Conservation (phyloP, 2,329 filamentous ascomycete species). For the Pseudocercospora fijiensis region DNA sequence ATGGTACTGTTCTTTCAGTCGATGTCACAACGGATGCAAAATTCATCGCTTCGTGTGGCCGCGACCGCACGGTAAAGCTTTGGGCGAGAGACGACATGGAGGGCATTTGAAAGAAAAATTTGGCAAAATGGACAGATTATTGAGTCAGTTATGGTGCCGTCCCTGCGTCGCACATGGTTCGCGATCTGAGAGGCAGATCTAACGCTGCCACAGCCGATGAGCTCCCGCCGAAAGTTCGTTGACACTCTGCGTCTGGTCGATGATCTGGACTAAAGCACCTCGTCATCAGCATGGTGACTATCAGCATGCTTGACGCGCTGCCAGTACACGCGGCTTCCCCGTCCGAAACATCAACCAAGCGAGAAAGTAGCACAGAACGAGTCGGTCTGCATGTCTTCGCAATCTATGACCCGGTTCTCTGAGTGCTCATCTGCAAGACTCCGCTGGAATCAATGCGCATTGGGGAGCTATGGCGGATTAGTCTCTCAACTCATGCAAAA, state of each 20-base stretch:
- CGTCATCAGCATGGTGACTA: neutral
- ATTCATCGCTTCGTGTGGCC: conserved; percentile 93
- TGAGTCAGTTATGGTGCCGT: neutral
- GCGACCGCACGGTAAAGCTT: conserved; percentile 92
- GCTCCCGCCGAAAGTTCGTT: neutral
- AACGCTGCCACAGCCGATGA: neutral
- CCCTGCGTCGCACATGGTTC: neutral
- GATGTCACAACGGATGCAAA: conserved; percentile 82
- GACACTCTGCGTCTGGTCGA: neutral
- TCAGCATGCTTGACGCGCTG: neutral
- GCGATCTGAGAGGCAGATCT: neutral
- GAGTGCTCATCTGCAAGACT: neutral
- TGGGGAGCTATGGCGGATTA: neutral
- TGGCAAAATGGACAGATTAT: neutral
- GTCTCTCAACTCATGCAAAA: neutral
- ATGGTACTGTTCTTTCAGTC: conserved; percentile 85
- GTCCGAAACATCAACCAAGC: neutral
- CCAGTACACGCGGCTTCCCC: neutral
- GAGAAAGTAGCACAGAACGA: neutral
- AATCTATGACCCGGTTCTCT: neutral
- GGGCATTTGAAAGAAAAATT: conserved; percentile 31
- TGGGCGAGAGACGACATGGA: conserved; percentile 84
- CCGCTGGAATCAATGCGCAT: neutral
- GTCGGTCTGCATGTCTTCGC: neutral
- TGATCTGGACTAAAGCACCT: neutral